Conservation (phyloP, 2,329 filamentous ascomycete species). For the Aquanectria penicillioides region DNA sequence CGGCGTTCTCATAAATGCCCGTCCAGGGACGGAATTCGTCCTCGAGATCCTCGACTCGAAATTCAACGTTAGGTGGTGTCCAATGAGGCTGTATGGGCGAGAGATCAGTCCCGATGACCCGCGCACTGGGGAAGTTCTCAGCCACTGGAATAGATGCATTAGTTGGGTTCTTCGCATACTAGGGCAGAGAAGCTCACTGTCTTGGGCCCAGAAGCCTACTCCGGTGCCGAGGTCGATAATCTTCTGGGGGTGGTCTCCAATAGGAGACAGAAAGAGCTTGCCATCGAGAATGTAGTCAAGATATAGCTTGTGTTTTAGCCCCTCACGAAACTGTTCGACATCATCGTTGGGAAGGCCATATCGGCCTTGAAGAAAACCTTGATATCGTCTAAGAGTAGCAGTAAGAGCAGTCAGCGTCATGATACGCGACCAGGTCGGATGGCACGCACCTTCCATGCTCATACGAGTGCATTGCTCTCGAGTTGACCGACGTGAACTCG, state of each 20-base stretch:
- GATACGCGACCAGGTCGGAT: neutral
- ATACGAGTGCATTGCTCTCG: slow-evolving; percentile 46
- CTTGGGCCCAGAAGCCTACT: slow-evolving; percentile 66
- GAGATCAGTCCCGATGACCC: slow-evolving; percentile 57
- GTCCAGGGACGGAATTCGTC: slow-evolving; percentile 49
- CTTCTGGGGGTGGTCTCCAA: slow-evolving; percentile 56
- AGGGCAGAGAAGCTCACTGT: slow-evolving; percentile 47
- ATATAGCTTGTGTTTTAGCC: slow-evolving; percentile 58
- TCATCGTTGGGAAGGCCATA: slow-evolving; percentile 66
- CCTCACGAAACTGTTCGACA: slow-evolving; percentile 59
- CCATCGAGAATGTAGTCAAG: slow-evolving; percentile 59
- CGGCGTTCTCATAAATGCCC: slow-evolving; percentile 52
- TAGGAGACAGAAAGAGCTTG: slow-evolving; percentile 54
- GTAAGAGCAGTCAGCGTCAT: slow-evolving; percentile 15
- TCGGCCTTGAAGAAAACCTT: slow-evolving; percentile 56
- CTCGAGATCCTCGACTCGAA: slow-evolving; percentile 52
- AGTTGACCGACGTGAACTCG: slow-evolving; percentile 53
- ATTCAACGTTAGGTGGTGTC: slow-evolving; percentile 67
- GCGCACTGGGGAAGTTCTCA: slow-evolving; percentile 56
- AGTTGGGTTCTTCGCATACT: slow-evolving; percentile 14
- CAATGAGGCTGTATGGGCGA: slow-evolving; percentile 56
- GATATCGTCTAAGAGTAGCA: slow-evolving; percentile 58
- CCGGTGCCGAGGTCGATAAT: slow-evolving; percentile 63
- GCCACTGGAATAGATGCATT: slow-evolving; percentile 49
- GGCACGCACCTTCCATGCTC: slow-evolving; percentile 49